phyloP scores from a whole-genome alignment of 2,329 filamentous ascomycete genomes.

The Claviceps africana region DNA sequence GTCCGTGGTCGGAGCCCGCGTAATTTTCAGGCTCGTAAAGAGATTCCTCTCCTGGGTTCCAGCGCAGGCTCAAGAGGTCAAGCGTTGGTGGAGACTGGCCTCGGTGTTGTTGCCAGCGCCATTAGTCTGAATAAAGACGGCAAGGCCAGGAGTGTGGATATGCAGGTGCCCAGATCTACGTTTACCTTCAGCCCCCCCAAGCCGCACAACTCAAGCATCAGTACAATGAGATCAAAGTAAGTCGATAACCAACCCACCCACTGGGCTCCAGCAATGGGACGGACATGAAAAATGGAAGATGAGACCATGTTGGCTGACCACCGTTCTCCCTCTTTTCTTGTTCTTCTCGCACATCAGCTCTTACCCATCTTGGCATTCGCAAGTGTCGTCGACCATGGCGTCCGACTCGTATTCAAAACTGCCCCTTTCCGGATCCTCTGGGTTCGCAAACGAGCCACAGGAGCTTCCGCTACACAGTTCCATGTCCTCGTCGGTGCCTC shows the following conservation, averaged over 20 bases:
- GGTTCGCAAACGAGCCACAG: constrained; percentile 36
- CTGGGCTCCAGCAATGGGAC: too few relatives aligned
- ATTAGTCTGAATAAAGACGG: constrained; percentile 40
- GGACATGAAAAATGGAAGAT: constrained; percentile 11
- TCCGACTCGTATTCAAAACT: constrained; percentile 39
- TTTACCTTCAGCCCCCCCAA: constrained; percentile 47
- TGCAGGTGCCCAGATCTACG: constrained; percentile 40
- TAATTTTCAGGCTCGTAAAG: constrained; percentile 89
- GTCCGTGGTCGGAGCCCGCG: constrained; percentile 84
- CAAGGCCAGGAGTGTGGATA: constrained; percentile 35
- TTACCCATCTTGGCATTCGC: constrained; percentile 43
- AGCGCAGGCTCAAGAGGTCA: constrained; percentile 69
- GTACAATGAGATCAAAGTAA: constrained; percentile 44
- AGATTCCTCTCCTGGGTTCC: constrained; percentile 70
- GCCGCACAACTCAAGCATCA: constrained; percentile 37
- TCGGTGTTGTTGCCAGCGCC: constrained; percentile 46
- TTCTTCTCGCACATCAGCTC: constrained; percentile 38
- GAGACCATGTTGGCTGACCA: not conserved
- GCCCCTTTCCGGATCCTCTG: constrained; percentile 32
- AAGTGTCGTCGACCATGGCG: constrained; percentile 35
- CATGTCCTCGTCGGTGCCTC: constrained; percentile 36
- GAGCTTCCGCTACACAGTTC: constrained; percentile 40
- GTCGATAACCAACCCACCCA: constrained; percentile 17
- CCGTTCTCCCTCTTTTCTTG: not conserved
- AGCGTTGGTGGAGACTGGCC: constrained; percentile 48